Conservation (phyloP, 208 protist genomes). For the Leishmania major region DNA sequence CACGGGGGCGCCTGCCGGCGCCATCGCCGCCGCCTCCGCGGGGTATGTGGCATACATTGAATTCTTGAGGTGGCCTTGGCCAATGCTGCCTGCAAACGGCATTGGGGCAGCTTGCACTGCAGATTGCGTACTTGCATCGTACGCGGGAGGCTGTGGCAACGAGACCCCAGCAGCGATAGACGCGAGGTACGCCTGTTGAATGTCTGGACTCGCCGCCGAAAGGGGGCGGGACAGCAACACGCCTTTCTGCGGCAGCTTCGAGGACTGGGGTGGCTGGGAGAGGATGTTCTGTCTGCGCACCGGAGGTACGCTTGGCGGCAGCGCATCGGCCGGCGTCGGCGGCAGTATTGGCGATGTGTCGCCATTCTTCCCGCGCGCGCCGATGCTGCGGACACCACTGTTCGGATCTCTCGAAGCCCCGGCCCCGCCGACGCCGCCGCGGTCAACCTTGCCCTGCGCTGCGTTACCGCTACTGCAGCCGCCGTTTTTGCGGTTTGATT, state of each 20-base stretch:
- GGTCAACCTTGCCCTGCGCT: background rate
- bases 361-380: background rate
- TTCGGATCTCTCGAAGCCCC: background rate
- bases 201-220: background rate
- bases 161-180: background rate
- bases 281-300: background rate
- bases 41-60: background rate
- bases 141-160: conserved; percentile 1
- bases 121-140: background rate
- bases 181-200: background rate
- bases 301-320: background rate
- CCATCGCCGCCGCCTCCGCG: background rate
- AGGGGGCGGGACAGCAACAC: background rate
- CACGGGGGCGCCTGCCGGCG: background rate
- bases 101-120: background rate
- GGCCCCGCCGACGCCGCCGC: background rate
- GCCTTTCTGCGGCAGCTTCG: background rate
- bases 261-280: background rate
- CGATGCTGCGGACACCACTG: background rate
- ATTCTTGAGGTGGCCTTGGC: background rate
- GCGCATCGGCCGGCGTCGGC: background rate
- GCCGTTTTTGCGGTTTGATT: conserved; percentile 2
- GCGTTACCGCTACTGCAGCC: background rate
- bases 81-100: background rate
- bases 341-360: background rate